A percentile compares a stretch with the other conserved stretches of the same genome.
Evolutionary conservation across 495 filamentous ascomycete species (phyloP).

Genomic region (Penicillium angulare): DNA sequence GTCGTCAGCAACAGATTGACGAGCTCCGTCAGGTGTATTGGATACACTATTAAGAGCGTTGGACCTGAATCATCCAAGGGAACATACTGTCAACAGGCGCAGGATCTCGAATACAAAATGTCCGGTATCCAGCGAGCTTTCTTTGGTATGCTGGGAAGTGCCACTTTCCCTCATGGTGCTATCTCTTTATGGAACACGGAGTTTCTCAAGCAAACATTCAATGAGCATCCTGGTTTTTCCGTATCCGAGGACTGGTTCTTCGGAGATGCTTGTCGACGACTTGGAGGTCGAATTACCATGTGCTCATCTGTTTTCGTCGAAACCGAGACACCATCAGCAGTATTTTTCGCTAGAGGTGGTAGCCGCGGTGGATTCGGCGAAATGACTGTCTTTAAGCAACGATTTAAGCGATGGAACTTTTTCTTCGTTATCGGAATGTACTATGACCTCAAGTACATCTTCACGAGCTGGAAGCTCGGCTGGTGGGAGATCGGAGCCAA

Average conservation of each 20-base stretch:
- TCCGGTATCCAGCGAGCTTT: conserved; percentile 38
- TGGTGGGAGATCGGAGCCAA: conserved; percentile 50
- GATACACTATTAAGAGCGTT: conserved; percentile 45
- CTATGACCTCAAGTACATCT: conserved; percentile 46
- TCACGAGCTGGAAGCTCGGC: conserved; percentile 46
- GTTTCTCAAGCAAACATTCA: conserved; percentile 40
- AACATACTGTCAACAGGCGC: conserved; percentile 42
- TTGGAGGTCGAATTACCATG: conserved; percentile 49
- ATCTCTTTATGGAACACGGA: conserved; percentile 45
- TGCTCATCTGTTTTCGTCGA: conserved; percentile 50
- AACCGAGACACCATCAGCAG: conserved; percentile 41
- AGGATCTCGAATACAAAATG: conserved; percentile 49
- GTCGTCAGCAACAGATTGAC: conserved; percentile 41
- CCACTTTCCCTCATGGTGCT: conserved; percentile 44
- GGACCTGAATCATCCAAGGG: conserved; percentile 29
- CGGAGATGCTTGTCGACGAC: conserved; percentile 40
- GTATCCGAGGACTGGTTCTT: conserved; percentile 51
- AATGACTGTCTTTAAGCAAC: conserved; percentile 50
- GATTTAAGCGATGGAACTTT: conserved; percentile 52
- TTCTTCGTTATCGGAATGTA: conserved; percentile 50
- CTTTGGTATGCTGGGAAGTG: conserved; percentile 39
- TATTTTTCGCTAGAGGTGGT: conserved; percentile 38
- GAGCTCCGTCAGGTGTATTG: conserved; percentile 36
- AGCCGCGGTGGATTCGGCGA: conserved; percentile 50
- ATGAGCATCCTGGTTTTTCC: conserved; percentile 43